Base-by-base conservation (phyloP, 495 filamentous ascomycete genomes). In the Penicillium alfredii region DNA sequence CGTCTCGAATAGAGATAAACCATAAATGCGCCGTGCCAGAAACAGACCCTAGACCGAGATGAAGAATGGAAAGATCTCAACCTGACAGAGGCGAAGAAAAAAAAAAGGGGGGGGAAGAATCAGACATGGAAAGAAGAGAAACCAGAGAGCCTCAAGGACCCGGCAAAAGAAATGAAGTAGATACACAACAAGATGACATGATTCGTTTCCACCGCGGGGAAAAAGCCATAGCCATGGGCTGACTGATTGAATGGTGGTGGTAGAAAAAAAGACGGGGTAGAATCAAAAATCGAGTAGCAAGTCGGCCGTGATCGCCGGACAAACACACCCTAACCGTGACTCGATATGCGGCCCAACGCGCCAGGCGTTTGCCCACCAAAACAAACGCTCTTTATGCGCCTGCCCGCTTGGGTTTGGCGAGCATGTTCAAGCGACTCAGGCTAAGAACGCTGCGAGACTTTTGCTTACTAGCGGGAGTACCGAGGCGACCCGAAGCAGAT, bases 331-430 rank as follows among this genome's bases (percentile, higher is more conserved):
- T 30, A 26, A n/a, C n/a, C n/a, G 23, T 25, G 3, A 27, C 15
- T 28, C 20, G 27, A 33, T 24, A 22, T 29, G 14, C 29, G 20
- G 38, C 20, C 14, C n/a, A 45, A 40, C 39, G 38, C 49, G 19
- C 42, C 45, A 44, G 42, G 42, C 44, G 34, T 34, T 19, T 24
- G 36, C 22, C 19, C 22, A 19, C 25, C 8, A 20, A 3, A 8
- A 21, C 23, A 37, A 12, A 15, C 17, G 30, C 34, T 1, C n/a
- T 24, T 20, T 30, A 46, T 51, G 65, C 20, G 38, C 36, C 21
- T 61, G 64, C 12, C 48, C 48, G n/a, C 56, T 72, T 75, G 3
- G 72, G 72, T 42, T 72, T 66, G 15, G 72, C 54, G 7, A 75
- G 58, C 66, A 72, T 61, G 28, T 74, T 69, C 54, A 75, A 44